These are phyloP conservation scores for Yamadazyma paraphyllophila DNA, from an alignment of 805 yeast species.

Conservation along the genomic window DNA sequence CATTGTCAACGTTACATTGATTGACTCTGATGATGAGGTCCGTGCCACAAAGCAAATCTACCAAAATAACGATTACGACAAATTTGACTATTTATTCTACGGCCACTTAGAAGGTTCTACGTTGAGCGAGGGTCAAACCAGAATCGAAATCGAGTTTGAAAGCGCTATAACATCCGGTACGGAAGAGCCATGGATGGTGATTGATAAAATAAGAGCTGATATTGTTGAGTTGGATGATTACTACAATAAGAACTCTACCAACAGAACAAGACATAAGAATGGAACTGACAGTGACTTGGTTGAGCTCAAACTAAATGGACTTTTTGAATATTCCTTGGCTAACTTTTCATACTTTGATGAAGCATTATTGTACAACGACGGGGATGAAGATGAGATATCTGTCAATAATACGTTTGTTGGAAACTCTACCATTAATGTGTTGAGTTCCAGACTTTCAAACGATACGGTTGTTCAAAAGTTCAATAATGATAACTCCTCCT, in stretches of 20 bases:
- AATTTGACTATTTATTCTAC: constrained; percentile 72
- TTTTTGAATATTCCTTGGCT: constrained; percentile 75
- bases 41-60: constrained; percentile 50
- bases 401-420: constrained; percentile 37
- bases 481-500: constrained; percentile 24
- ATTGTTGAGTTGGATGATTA: constrained; percentile 47
- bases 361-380: constrained; percentile 22
- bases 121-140: constrained; percentile 24
- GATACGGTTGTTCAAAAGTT: constrained; percentile 37
- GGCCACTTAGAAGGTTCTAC: constrained; percentile 62
- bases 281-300: constrained; percentile 16
- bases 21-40: constrained; percentile 44
- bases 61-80: constrained; percentile 77
- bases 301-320: constrained; percentile 57
- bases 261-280: constrained; percentile 21
- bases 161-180: constrained; percentile 21
- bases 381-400: constrained; percentile 20
- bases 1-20: constrained; percentile 71
- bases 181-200: constrained; percentile 54
- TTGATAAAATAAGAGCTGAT: constrained; percentile 59
- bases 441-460: constrained; percentile 28
- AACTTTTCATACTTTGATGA: constrained; percentile 53
- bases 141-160: constrained; percentile 27
- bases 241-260: constrained; percentile 23
- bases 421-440: constrained; percentile 36